phyloP scores from a whole-genome alignment of 1,139 yeast species.

The Hyphopichia pseudoburtonii region DNA sequence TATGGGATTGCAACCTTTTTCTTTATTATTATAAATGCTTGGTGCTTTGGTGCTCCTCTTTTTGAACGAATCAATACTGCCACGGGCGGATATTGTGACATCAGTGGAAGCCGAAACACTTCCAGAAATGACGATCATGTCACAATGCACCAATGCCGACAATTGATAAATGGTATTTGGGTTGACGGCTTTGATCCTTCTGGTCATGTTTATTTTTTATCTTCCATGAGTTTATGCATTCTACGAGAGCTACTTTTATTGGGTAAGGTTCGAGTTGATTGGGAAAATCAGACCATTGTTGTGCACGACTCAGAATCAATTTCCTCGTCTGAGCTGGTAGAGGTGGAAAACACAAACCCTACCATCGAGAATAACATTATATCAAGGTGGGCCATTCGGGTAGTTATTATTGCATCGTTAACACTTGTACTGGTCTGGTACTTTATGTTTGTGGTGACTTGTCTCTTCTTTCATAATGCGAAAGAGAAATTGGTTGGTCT shows the following conservation, averaged over 20 bases:
- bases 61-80: conserved; percentile 40
- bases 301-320: conserved; percentile 4
- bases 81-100: conserved; percentile 44
- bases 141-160: conserved; percentile 6
- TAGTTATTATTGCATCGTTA: conserved; percentile 8
- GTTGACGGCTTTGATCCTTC: conserved; percentile 60
- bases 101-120: conserved; percentile 5
- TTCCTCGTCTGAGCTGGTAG: background rate
- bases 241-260: conserved; percentile 17
- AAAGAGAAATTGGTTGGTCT: conserved; percentile 57
- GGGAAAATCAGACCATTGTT: conserved; percentile 4
- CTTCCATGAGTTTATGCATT: conserved; percentile 47
- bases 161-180: conserved; percentile 40
- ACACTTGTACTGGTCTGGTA: conserved; percentile 36
- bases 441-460: conserved; percentile 49
- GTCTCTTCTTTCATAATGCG: conserved; percentile 62
- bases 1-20: conserved; percentile 18
- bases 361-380: background rate
- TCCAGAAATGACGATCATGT: conserved; percentile 5
- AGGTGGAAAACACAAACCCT: background rate
- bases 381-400: background rate
- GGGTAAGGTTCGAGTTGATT: conserved; percentile 6
- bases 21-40: conserved; percentile 23
- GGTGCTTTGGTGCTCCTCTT: conserved; percentile 51
- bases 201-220: conserved; percentile 59